Base-by-base conservation (phyloP, 257 asterid species). In the Scutellaria baicalensis region DNA sequence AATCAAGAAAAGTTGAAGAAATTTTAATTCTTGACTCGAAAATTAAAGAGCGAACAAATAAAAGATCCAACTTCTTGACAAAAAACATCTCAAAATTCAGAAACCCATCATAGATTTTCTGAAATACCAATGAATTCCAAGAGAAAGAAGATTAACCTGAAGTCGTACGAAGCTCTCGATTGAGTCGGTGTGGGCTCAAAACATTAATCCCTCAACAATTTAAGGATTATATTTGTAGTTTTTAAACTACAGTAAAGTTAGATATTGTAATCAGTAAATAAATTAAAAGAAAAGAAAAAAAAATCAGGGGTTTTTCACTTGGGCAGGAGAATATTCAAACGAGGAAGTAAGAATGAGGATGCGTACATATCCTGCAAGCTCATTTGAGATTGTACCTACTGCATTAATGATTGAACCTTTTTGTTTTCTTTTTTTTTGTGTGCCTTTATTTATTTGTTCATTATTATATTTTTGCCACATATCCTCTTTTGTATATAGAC, bases 131-230 rank as follows among this genome's bases (percentile, higher is more conserved):
- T 1, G 58, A 40, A 64, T 18, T 5, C 54, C 59, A 14, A 43
- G 39, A 50, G 58, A 23, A 61, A 31, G 69, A 65, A 49, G 52
- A 59, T 69, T 21, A 52, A 71, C 79, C 83, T 66, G 75, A 66
- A 73, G 74, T 47, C 7, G 67, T 36, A 44, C 39, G 54, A 72
- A 64, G 73, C 55, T 50, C 55, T 50, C 13, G 40, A 40, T 65
- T 14, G 51, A 70, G 75, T 35, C 64, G 75, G 39, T 2, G 12
- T 17, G 60, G 52, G 27, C 76, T 36, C 11, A 43, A 20, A 27
- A 47, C 50, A n/a, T 13, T 14, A 14, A 5, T 13, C 52, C 31
- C 45, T 45, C 21, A 62, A 55, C 36, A 60, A 35, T 48, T 20
- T 14, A 48, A 18, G 48, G 16, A 43, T 13, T 11, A 31, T 14